Evolutionary conservation across 1,284 basidiomycete genomes (phyloP).

Genomic region (Sanghuangporus weigelae): DNA sequence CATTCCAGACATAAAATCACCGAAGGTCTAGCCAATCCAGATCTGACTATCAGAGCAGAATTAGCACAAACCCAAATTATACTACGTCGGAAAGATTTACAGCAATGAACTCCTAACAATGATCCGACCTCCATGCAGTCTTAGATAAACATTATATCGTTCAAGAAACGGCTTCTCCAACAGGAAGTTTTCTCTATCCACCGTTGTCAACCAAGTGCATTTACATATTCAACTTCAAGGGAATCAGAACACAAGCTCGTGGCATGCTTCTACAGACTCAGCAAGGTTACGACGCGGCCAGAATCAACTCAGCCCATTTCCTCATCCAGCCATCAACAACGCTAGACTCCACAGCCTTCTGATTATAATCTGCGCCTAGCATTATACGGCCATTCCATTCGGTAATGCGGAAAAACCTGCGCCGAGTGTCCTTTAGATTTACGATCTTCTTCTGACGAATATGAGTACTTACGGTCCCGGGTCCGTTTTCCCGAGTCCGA

Average conservation of each 20-base stretch:
- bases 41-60: no score
- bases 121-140: background rate
- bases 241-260: no score
- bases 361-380: constrained; percentile 10
- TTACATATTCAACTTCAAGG: no score
- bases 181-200: background rate
- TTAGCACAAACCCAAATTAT: no score
- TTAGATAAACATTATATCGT: background rate
- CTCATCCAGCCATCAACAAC: constrained; percentile 6
- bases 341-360: background rate
- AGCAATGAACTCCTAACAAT: background rate
- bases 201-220: no score
- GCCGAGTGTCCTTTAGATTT: background rate
- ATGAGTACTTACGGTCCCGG: constrained; percentile 19
- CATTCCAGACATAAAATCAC: background rate
- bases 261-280: background rate
- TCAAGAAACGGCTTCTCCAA: background rate
- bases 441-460: background rate
- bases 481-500: constrained; percentile 16
- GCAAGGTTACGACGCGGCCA: background rate
- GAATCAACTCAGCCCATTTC: constrained; percentile 10
- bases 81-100: no score
- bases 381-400: constrained; percentile 11
- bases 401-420: constrained; percentile 10
- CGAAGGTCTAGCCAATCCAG: background rate